Percentiles rank a stretch among this genome's conserved stretches.
phyloP scores from a whole-genome alignment of 163 green algal genomes.

The Scenedesmus sp. region DNA sequence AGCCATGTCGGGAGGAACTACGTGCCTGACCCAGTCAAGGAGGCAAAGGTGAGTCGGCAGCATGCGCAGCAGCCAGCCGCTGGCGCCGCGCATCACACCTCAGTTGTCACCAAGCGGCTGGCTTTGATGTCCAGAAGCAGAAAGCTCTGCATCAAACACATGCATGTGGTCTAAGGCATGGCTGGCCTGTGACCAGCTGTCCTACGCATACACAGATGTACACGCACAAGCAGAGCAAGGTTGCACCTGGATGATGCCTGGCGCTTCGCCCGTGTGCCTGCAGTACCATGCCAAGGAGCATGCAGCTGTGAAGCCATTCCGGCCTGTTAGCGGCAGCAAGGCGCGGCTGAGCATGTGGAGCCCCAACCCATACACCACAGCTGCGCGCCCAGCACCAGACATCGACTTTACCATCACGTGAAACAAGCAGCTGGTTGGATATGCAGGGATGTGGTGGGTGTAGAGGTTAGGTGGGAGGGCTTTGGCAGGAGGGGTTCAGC shows the following conservation, averaged over 20 bases:
- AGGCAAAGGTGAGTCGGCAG: slow-evolving; percentile 44
- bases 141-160: too few species aligned
- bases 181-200: too few species aligned
- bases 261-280: neutral
- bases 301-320: slow-evolving; percentile 34
- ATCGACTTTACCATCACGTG: slow-evolving; percentile 53
- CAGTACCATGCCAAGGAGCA: slow-evolving; percentile 46
- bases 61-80: too few species aligned
- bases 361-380: slow-evolving; percentile 41
- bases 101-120: too few species aligned
- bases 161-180: neutral
- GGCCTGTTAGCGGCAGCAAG: slow-evolving; percentile 45
- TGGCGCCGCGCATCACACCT: too few species aligned
- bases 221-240: neutral
- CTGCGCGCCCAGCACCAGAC: slow-evolving; percentile 31
- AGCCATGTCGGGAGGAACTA: slow-evolving; percentile 43
- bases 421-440: neutral
- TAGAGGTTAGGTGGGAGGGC: too few species aligned
- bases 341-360: slow-evolving; percentile 47
- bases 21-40: slow-evolving; percentile 44
- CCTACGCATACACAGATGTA: too few species aligned
- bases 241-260: neutral
- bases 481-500: too few species aligned
- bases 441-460: too few species aligned
- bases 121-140: too few species aligned